Evolutionary conservation across 2,329 filamentous ascomycete genomes (phyloP), one percentile per base, ranked within the genome.

Genomic region (Xylariales sp.): DNA sequence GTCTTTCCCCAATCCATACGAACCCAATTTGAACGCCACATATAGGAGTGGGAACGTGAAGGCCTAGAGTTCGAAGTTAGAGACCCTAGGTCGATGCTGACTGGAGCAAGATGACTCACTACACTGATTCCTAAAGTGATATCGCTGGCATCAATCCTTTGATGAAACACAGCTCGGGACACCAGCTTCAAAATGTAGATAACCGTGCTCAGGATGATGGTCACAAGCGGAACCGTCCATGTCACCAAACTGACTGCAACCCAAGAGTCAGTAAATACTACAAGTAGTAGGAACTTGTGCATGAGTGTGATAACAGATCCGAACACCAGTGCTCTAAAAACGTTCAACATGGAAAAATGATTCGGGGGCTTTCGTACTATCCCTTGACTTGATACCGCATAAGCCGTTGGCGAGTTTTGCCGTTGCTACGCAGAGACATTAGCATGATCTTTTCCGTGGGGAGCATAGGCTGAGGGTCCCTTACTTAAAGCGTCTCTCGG

Each of bases 401-500:
- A 60, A 10, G 9, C 45, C 46, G 30, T 69, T 67, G 12, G 60
- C 54, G 9, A 69, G 48, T 8, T 55, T 64, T 9, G 49, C 67
- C 18, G 59, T 64, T 6, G 53, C 67, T 69, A 50, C 48, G 39
- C 5, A 56, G 50, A 39, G 16, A 34, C 1, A 23, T 69, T 56
- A 69, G 59, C 34, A 48, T 41, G 8, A 56, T 14, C 0, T 6
- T 45, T 39, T 34, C 45, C 14, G 23, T 12, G 9, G 56, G 28
- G 32, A 36, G 34, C 2, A 28, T 30, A 32, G 16, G 14, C 14
- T 10, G 18, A 10, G 12, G 28, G 1, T 23, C 7, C 52, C 55
- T 54, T 69, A 69, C 67, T 63, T 9, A 69, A 67, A 16, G 63
- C 67, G 14, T 69, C 67, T 39, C 67, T 56, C 1, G 67, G 67